A percentile compares a stretch with the other conserved stretches of the same genome.
Evolutionary conservation across 345 rosid genomes (phyloP).

Genomic region (Populus euphratica): DNA sequence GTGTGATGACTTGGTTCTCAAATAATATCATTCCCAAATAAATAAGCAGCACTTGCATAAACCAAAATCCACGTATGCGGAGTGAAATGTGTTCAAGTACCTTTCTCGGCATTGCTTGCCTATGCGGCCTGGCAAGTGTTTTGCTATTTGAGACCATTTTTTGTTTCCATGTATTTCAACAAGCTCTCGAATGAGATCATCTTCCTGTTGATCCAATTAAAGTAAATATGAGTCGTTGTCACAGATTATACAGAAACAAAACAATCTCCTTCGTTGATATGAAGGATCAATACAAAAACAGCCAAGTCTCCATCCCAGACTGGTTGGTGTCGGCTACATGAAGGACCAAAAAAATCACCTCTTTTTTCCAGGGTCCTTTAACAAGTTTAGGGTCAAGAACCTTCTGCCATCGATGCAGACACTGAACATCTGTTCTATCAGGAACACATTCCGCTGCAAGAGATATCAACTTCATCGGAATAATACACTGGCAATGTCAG

Average conservation of each 20-base stretch:
- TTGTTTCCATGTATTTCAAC: slow-evolving; percentile 13
- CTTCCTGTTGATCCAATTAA: slow-evolving; percentile 9
- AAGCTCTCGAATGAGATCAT: slow-evolving; percentile 9
- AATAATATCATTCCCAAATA: neutral
- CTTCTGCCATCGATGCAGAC: slow-evolving; percentile 31
- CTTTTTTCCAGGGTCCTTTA: slow-evolving; percentile 25
- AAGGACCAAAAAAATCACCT: neutral
- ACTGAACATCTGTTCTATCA: slow-evolving; percentile 25
- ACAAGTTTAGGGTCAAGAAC: slow-evolving; percentile 28
- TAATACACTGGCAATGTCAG: neutral
- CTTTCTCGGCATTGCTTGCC: slow-evolving; percentile 21
- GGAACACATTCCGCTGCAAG: slow-evolving; percentile 24
- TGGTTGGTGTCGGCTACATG: neutral
- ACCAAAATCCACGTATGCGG: neutral
- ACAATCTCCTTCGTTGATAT: neutral
- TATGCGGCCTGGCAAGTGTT: slow-evolving; percentile 11
- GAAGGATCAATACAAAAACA: too few species aligned
- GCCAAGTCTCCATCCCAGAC: too few species aligned
- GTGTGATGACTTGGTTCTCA: neutral
- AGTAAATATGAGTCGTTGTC: neutral
- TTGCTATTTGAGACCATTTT: slow-evolving; percentile 16
- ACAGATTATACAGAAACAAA: neutral
- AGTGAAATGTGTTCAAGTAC: neutral
- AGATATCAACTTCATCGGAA: neutral
- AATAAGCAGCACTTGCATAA: neutral